Percentiles rank a stretch among this genome's conserved stretches.
Conservation (phyloP, 1,284 basidiomycete genomes). For the Cryptococcus sp. region DNA sequence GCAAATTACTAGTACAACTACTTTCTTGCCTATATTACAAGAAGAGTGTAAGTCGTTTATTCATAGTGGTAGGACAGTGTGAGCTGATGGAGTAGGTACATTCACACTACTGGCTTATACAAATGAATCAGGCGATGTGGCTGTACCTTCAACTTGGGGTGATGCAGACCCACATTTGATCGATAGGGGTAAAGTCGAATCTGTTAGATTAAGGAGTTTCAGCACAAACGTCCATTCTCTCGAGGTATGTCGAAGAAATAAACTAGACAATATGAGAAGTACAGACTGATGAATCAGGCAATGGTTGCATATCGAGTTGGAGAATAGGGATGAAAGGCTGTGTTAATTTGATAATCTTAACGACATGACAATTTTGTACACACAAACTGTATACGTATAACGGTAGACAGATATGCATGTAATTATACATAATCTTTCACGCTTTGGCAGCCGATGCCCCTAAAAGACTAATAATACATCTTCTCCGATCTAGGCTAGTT, state of each 20-base stretch:
- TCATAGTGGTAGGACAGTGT: neutral
- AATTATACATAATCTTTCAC: too few relatives aligned
- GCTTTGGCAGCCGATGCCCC: too few relatives aligned
- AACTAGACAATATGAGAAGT: too few relatives aligned
- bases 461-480: too few relatives aligned
- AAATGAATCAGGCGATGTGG: constrained; percentile 66
- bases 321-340: constrained; percentile 17
- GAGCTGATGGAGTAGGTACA: constrained; percentile 44
- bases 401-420: too few relatives aligned
- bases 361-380: too few relatives aligned
- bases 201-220: constrained; percentile 85
- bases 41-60: constrained; percentile 72
- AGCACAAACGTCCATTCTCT: constrained; percentile 86
- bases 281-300: constrained; percentile 18
- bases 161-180: constrained; percentile 94
- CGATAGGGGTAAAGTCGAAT: constrained; percentile 91
- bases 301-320: constrained; percentile 46
- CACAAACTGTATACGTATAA: too few relatives aligned
- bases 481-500: too few relatives aligned
- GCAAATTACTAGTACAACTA: constrained; percentile 95
- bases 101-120: constrained; percentile 96
- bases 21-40: constrained; percentile 90
- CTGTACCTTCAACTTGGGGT: constrained; percentile 68
- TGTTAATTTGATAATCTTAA: too few relatives aligned
- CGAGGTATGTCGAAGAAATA: constrained; percentile 53